Conservation (phyloP, 306 rosid genomes). For the Citrullus mucosospermus region DNA sequence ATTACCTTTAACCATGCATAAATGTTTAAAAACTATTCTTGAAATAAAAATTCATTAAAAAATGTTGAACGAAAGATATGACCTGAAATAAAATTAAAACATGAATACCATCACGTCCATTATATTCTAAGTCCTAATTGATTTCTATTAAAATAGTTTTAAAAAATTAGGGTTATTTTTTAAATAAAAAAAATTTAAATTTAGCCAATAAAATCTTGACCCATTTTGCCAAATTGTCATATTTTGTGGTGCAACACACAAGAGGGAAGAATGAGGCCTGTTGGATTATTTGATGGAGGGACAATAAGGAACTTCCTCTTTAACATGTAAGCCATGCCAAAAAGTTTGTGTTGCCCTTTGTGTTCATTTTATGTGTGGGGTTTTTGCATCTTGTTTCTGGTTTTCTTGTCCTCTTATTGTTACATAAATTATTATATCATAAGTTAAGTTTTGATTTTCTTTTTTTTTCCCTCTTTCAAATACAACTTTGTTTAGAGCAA, state of each 20-base stretch:
- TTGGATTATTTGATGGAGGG: not conserved
- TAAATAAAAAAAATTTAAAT: too few species aligned
- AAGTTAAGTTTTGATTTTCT: not conserved
- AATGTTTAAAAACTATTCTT: too few species aligned
- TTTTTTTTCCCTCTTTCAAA: not conserved
- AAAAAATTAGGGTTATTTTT: too few species aligned
- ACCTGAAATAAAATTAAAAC: too few species aligned
- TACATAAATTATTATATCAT: not conserved
- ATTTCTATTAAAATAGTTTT: too few species aligned
- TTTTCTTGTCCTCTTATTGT: not conserved
- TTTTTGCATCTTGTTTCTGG: not conserved
- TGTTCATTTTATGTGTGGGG: not conserved
- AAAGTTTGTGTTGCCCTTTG: not conserved
- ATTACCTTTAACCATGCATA: too few species aligned
- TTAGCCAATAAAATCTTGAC: not conserved
- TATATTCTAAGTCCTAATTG: too few species aligned
- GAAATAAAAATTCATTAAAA: too few species aligned
- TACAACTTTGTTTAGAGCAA: not conserved
- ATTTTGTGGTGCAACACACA: not conserved
- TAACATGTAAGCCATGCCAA: not conserved
- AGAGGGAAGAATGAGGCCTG: not conserved
- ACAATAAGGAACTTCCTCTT: slow-evolving; percentile 1
- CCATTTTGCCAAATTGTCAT: not conserved
- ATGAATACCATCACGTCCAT: too few species aligned
- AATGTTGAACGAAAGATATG: too few species aligned